Base-by-base conservation (phyloP, 108 stramenopile species). In the Skeletonema marinoi region DNA sequence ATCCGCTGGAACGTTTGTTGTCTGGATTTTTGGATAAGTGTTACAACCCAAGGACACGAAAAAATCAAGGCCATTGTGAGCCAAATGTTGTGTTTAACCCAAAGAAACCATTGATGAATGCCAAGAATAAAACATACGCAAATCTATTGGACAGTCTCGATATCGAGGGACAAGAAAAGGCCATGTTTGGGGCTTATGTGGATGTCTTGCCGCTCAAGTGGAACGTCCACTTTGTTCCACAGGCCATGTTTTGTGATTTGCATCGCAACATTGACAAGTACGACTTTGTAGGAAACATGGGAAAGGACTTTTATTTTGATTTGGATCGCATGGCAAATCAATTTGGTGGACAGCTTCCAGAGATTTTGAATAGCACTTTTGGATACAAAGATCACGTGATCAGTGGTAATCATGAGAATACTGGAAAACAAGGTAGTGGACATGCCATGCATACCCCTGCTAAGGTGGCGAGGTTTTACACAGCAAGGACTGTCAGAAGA, bases 1-100 rank as follows among this genome's bases (percentile, higher is more conserved):
- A 90, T 78, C 90, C 90, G 4, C 50, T 88, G 56, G 90, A 90
- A 50, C 70, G 90, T n/a, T 78, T 88, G n/a, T 51, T 90, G 29
- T 72, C 69, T 59, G 90, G 70, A 29, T 90, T 81, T 73, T 61
- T 90, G 16, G 88, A 90, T 58, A 90, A 90, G 36, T 90, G 87
- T 56, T 75, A 68, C 30, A 75, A 80, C 29, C 59, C 66, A 13
- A 39, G 29, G 58, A 31, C 72, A n/a, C 63, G 81, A 5, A 54
- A 13, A 61, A 50, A 33, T 21, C 77, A 85, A 59, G 80, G 80
- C 0, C 84, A 85, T 51, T 85, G 84, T 51, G 80, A 81, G 35
- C 84, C 84, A 17, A 80, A 85, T 30, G 41, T n/a, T 13, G 68
- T 79, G 1, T 85, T 85, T 46, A 79, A 62, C 10, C 25, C 32